phyloP scores from a whole-genome alignment of 2,329 filamentous ascomycete genomes.

The Onygena corvina region DNA sequence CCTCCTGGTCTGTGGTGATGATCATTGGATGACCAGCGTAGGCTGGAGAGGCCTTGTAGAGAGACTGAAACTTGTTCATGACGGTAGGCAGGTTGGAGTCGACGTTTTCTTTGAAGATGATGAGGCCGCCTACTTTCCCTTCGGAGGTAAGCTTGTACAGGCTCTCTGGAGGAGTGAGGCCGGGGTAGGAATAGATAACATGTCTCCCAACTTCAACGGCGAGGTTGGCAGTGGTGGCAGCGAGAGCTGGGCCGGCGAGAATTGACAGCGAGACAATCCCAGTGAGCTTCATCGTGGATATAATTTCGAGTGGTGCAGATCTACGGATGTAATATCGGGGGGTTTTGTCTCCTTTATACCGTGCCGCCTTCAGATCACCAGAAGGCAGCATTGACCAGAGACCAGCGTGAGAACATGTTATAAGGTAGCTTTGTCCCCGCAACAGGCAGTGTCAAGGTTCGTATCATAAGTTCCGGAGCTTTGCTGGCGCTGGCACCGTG shows the following conservation, averaged over 20 bases:
- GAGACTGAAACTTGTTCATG: constrained; percentile 19
- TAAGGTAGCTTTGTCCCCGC: neutral
- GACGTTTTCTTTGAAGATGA: constrained; percentile 25
- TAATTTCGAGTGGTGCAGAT: neutral
- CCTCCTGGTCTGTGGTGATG: constrained; percentile 27
- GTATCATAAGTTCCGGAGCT: neutral
- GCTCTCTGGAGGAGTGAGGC: constrained; percentile 19
- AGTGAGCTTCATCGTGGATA: constrained; percentile 4
- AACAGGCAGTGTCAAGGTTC: neutral
- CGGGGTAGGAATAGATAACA: constrained; percentile 26
- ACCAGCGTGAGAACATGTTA: neutral
- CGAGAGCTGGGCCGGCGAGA: neutral
- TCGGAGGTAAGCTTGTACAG: constrained; percentile 20
- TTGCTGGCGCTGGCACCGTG: neutral
- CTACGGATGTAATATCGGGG: neutral
- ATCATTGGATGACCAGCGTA: constrained; percentile 20
- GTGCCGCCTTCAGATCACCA: neutral
- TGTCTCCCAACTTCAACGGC: constrained; percentile 19
- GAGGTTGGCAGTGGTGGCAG: constrained; percentile 2
- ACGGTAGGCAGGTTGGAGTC: constrained; percentile 17
- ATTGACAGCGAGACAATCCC: neutral
- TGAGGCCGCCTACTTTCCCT: constrained; percentile 25
- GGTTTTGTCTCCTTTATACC: neutral
- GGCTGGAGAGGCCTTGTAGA: constrained; percentile 17
- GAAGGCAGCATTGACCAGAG: no score